phyloP scores from a whole-genome alignment of 2,329 filamentous ascomycete genomes.

The Neonectria faginata region DNA sequence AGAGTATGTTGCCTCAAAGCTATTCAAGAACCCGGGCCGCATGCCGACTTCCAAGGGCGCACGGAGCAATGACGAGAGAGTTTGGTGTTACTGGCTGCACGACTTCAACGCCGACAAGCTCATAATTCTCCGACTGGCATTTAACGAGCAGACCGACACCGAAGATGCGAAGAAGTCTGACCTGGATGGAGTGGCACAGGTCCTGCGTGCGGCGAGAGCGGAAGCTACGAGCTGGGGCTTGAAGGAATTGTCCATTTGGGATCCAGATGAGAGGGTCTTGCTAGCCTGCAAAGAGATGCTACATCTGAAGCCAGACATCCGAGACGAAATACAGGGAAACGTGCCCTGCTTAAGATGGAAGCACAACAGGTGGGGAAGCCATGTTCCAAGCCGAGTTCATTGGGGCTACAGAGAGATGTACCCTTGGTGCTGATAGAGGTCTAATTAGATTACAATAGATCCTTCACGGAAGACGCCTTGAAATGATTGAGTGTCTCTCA shows the following conservation, averaged over 20 bases:
- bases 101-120: constrained; percentile 6
- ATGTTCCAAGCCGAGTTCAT: background rate
- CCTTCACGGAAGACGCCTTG: too few species aligned
- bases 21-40: background rate
- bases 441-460: too few species aligned
- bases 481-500: too few species aligned
- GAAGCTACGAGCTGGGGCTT: background rate
- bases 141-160: background rate
- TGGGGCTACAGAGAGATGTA: background rate
- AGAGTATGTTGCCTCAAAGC: constrained; percentile 6
- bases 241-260: background rate
- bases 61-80: background rate
- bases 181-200: background rate
- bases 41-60: background rate
- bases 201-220: background rate
- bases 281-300: background rate
- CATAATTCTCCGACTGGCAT: background rate
- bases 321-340: background rate
- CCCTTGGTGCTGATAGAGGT: background rate
- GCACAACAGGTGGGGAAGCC: background rate
- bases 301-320: background rate
- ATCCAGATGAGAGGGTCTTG: background rate
- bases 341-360: background rate
- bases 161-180: background rate
- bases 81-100: constrained; percentile 11